Conservation (phyloP, 352 stramenopile genomes). For the Pythium angustatum region DNA sequence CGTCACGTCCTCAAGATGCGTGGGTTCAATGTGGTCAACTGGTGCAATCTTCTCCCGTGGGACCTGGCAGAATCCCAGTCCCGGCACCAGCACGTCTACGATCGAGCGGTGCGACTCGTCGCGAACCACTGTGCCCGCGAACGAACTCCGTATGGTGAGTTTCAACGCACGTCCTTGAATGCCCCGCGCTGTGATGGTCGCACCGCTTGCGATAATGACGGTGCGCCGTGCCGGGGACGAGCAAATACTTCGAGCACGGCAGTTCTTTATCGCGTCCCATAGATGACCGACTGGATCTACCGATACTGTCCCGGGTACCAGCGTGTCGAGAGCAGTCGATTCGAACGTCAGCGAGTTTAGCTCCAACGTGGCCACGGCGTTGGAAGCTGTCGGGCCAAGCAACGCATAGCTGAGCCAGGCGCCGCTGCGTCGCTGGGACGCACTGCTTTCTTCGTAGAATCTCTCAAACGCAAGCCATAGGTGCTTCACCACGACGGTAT, state of each 20-base stretch:
- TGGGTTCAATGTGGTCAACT: too few relatives aligned
- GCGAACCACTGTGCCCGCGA: background rate
- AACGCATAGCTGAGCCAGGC: constrained; percentile 1
- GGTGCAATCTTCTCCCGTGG: background rate
- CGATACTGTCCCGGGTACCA: background rate
- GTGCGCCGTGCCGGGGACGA: background rate
- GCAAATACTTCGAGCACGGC: background rate
- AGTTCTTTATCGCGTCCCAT: background rate
- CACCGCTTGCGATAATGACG: background rate
- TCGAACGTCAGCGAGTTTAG: background rate
- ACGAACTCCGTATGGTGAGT: background rate
- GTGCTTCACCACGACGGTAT: background rate
- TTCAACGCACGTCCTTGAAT: background rate
- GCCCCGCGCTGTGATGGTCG: too few relatives aligned
- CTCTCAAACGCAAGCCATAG: background rate
- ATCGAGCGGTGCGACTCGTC: background rate
- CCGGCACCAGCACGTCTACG: background rate
- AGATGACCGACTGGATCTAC: constrained; percentile 1
- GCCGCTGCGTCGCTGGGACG: background rate
- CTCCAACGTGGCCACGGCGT: background rate
- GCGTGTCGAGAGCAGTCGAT: background rate
- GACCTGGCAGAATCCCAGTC: background rate
- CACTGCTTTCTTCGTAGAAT: background rate
- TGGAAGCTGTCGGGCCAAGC: background rate
- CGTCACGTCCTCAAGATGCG: too few relatives aligned